A percentile compares a stretch with the other conserved stretches of the same genome.
phyloP scores from a whole-genome alignment of 805 yeast genomes.

The Kodamaea sagamina region DNA sequence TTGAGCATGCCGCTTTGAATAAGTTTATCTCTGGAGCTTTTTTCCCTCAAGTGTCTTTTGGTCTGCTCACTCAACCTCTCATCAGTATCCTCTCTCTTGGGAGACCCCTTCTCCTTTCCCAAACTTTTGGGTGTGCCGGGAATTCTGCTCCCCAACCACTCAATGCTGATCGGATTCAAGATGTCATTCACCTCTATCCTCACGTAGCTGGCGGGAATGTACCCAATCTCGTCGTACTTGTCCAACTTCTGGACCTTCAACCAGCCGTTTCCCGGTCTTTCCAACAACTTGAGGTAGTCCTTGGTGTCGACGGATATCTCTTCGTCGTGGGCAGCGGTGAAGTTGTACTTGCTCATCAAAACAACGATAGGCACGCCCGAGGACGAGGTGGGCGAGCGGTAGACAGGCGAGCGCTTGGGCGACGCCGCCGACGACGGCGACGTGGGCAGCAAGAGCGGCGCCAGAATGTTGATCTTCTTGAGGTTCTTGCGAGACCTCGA shows the following conservation, averaged over 20 bases:
- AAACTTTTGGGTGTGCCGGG: background rate
- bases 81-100: background rate
- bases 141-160: slow-evolving; percentile 7
- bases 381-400: slow-evolving; percentile 15
- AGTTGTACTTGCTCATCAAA: slow-evolving; percentile 33
- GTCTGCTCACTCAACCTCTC: background rate
- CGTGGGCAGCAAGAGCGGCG: slow-evolving; percentile 19
- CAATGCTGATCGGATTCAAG: slow-evolving; percentile 27
- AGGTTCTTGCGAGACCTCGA: slow-evolving; percentile 29
- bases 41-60: background rate
- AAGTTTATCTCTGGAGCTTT: too few relatives aligned
- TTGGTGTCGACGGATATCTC: slow-evolving; percentile 31
- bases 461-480: slow-evolving; percentile 29
- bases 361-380: slow-evolving; percentile 24
- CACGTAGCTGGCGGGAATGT: slow-evolving; percentile 42
- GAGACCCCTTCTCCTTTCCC: slow-evolving; percentile 4
- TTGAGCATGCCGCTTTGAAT: too few relatives aligned
- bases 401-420: slow-evolving; percentile 9
- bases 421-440: slow-evolving; percentile 11
- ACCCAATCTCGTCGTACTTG: slow-evolving; percentile 24
- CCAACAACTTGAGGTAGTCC: slow-evolving; percentile 34
- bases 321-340: slow-evolving; percentile 26
- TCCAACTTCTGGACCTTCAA: slow-evolving; percentile 33
- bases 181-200: slow-evolving; percentile 42
- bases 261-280: slow-evolving; percentile 45